Conservation (phyloP, 148 eudicot genomes). For the Nepenthes mirabilis region DNA sequence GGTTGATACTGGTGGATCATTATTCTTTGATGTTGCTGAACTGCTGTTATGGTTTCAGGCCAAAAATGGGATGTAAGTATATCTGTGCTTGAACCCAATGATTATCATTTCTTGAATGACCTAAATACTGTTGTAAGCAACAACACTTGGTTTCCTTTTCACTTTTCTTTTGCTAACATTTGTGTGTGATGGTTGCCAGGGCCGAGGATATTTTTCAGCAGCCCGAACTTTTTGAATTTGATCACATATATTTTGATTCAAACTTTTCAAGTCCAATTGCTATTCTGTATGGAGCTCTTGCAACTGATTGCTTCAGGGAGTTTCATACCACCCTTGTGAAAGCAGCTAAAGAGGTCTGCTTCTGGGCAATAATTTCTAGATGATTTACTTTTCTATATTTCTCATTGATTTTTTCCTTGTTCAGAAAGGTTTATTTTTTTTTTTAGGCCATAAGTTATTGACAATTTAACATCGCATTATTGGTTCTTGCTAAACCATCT, state of each 20-base stretch:
- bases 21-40: conserved; percentile 57
- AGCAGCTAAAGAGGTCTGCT: conserved; percentile 73
- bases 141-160: not conserved
- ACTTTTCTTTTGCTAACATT: not conserved
- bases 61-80: conserved; percentile 46
- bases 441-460: no score
- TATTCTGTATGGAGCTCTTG: conserved; percentile 92
- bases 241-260: conserved; percentile 64
- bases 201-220: conserved; percentile 49
- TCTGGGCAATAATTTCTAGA: not conserved
- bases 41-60: conserved; percentile 47
- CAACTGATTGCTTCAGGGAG: conserved; percentile 68
- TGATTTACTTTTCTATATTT: not conserved
- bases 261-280: conserved; percentile 60
- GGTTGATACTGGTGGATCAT: conserved; percentile 78
- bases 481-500: no score
- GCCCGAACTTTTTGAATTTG: conserved; percentile 88
- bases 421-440: not conserved
- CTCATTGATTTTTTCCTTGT: not conserved
- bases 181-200: conserved; percentile 25
- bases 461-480: no score
- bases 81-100: not conserved
- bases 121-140: not conserved
- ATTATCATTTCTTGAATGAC: not conserved
- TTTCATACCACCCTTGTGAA: conserved; percentile 56